Evolutionary conservation across 1,284 basidiomycete species (phyloP), one percentile per base, ranked within the genome.

Genomic region (Albatrellus sp.): DNA sequence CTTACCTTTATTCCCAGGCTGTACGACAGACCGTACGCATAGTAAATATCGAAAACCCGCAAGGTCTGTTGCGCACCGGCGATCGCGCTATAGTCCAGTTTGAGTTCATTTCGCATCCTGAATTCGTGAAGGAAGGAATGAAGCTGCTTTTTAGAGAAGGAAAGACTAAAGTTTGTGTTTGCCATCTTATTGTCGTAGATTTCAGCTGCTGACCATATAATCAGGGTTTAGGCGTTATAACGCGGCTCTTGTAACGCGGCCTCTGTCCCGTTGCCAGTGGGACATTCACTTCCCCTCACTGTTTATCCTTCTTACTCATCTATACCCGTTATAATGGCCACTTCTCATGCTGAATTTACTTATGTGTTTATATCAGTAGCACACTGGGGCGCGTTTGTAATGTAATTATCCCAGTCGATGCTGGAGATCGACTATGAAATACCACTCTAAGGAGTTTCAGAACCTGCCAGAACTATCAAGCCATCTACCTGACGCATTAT

Each of bases 21-120:
- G 71, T 90, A 36, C 75, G 90, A 41, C 92, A 97, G 67, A 96
- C 92, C 0, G 91, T 94, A 12, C 73, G 83, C 44, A 91, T 97
- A 52, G 64, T 91, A n/a, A 75, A 69, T 33, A 88, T 92, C 70
- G 88, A 93, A 56, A 82, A 90, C 52, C 84, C 87, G 0, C 82
- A 89, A 51, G 87, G 86, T 7, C 69, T 94, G 19, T 69, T 94
- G 32, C 79, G 91, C 19, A 96, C 91, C 0, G 91, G 91, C 9
- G 91, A 96, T 58, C 74, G 90, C 33, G 85, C 89, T 4, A 90
- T 81, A 2, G 90, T 96, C 11, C 76, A 79, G 24, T 96, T 97
- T 54, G 89, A 93, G 61, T 91, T 92, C 55, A 85, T 91, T 50
- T 82, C 85, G 9, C 85, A 85, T 46, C 86, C 90, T 1, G 92